These are phyloP conservation scores for Leccinellum rugosiceps DNA, from an alignment of 768 basidiomycete genomes.

Conservation along the genomic window DNA sequence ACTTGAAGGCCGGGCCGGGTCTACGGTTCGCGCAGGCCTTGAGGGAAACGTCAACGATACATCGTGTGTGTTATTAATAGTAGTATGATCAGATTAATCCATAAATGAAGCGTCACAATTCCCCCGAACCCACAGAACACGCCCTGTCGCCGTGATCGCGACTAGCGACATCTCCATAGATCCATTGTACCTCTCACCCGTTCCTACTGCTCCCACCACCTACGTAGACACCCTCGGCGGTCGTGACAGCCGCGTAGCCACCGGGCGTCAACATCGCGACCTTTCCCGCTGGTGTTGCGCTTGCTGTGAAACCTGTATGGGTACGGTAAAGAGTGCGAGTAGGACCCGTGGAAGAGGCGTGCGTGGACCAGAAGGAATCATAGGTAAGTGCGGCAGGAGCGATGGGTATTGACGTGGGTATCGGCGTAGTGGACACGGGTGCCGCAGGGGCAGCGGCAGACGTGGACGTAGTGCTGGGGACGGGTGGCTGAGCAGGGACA, in stretches of 20 bases:
- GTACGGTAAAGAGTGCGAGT: slow-evolving; percentile 31
- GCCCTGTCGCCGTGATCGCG: background rate
- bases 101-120: slow-evolving; percentile 8
- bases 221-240: slow-evolving; percentile 31
- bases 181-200: background rate
- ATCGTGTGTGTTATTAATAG: slow-evolving; percentile 12
- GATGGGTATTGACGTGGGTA: slow-evolving; percentile 4
- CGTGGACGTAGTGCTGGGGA: background rate
- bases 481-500: background rate
- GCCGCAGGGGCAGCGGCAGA: background rate
- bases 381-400: slow-evolving; percentile 45
- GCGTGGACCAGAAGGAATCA: slow-evolving; percentile 63
- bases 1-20: background rate
- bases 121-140: background rate
- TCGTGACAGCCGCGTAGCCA: slow-evolving; percentile 31
- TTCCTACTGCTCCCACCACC: slow-evolving; percentile 19
- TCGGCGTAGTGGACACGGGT: slow-evolving; percentile 4
- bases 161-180: background rate
- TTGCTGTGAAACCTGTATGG: slow-evolving; percentile 27
- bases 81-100: slow-evolving; percentile 26
- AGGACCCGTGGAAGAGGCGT: slow-evolving; percentile 32
- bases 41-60: background rate
- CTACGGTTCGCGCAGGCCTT: background rate
- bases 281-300: slow-evolving; percentile 24
- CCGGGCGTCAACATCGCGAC: slow-evolving; percentile 33